Evolutionary conservation across 1,284 basidiomycete genomes (phyloP), one percentile per base, ranked within the genome.

Genomic region (Cystobasidiaceae sp.): DNA sequence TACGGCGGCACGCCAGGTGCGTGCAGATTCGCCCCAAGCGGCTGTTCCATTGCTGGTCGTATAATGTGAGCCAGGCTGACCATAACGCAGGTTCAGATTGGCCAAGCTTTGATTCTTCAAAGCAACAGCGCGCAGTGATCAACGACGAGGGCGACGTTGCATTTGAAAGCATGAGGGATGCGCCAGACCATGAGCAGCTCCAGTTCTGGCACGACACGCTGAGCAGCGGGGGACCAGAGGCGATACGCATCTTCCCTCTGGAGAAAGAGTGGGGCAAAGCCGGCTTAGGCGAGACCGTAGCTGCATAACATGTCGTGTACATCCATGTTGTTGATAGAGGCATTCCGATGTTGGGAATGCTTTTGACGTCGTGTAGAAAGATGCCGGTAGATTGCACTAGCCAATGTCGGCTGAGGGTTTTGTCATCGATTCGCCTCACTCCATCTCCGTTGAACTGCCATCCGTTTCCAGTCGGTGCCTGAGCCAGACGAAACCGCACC

Each of bases 401-500:
- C 9, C 50, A 19, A 17, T 21, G 28, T 13, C 1, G 39, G 19
- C 33, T 1, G 19, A 25, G n/a, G 11, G 37, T 39, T n/a, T 39
- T n/a, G 17, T 37, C 44, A 56, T 27, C 54, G 54, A 44, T 56
- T 41, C 19, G 39, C 51, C 30, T 64, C 61, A n/a, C 34, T 54
- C 61, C 61, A 64, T 41, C 61, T 55, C 34, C 51, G 51, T 23
- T 64, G 49, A 33, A 30, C 34, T 41, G 46, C 61, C 5, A 52
- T 25, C 28, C 56, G 41, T 41, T 32, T 19, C 61, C 61, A 64
- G n/a, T 49, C 51, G 15, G n/a, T n/a, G 17, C 28, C 11, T n/a
- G 33, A 15, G 32, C 34, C 49, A 28, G 17, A 11, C 15, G 6
- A 3, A 25, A 21, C 23, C 5, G 4, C 44, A 19, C 41, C 51